Evolutionary conservation across 306 rosid genomes (phyloP).

Genomic region (Acacia crassicarpa): DNA sequence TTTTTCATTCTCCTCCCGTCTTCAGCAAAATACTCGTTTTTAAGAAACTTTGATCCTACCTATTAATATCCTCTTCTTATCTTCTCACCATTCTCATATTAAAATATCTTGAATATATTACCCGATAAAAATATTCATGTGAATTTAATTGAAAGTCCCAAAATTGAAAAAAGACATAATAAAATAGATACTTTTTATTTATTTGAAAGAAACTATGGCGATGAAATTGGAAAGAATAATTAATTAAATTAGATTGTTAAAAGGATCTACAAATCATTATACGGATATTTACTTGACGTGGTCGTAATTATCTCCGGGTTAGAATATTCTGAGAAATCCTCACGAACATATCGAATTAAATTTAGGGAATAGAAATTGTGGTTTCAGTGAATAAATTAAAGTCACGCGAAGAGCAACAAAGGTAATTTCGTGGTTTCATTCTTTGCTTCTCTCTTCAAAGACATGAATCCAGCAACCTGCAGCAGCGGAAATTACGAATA

Average conservation of each 20-base stretch:
- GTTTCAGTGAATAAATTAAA: no score
- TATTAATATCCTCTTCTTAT: no score
- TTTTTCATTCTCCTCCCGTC: no score
- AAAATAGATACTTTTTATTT: no score
- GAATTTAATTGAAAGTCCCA: neutral
- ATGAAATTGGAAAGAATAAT: neutral
- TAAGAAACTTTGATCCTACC: no score
- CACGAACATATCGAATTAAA: neutral
- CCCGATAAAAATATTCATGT: neutral
- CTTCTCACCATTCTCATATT: no score
- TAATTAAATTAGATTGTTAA: neutral
- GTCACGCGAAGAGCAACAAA: no score
- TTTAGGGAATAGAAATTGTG: neutral
- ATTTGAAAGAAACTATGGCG: neutral
- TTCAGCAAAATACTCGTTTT: no score
- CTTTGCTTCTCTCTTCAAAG: neutral
- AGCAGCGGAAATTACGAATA: neutral
- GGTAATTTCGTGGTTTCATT: neutral
- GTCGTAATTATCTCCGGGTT: neutral
- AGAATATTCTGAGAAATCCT: neutral
- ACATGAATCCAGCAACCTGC: neutral
- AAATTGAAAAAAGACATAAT: neutral
- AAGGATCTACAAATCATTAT: no score
- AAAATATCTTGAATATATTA: no score
- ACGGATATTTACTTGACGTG: neutral